Evolutionary conservation across 352 stramenopile species (phyloP), one percentile per base, ranked within the genome.

Genomic region (Plasmopara halstedii): DNA sequence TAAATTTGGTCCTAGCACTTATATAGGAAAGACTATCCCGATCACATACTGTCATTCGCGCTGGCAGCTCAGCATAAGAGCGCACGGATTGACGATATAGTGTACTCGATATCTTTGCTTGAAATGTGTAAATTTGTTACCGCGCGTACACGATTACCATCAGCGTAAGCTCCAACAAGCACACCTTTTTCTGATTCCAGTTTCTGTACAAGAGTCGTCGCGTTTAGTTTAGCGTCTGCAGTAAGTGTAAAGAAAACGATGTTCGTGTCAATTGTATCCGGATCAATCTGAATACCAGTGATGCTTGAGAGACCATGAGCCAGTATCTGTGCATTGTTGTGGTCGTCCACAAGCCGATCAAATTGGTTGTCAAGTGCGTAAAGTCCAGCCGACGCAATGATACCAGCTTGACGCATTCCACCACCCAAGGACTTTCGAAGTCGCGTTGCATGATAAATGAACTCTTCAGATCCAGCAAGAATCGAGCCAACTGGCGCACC

Each of bases 361-460:
- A 88, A 84, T 41, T 87, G 96, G 71, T 88, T 81, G 37, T 89
- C 72, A 11, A 98, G 61, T 8, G 91, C 90, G 55, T 90, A 91
- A 35, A 98, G 67, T 9, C 88, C 94, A 33, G 94, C 94, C 0
- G 90, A 77, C 7, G 95, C 95, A 41, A 99, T 79, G 19, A 98
- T 60, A 26, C 95, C 95, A 1, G 73, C 76, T 62, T 99, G 96
- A 17, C 96, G 85, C 96, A 99, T 99, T 6, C 95, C 95, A 29
- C 96, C 96, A 10, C 96, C 96, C 11, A 98, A 79, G 26, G 89
- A 94, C 73, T 99, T 99, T 26, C 96, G 70, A 58, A 97, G 61
- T 15, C 95, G 80, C 46, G 68, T 84, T 8, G 94, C 95, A 44
- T 94, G 58, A 38, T 70, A 44, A 31, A 97, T 96, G 53, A 97